phyloP scores from a whole-genome alignment of 176 grass and related monocot species.

The Bothriochloa decipiens region DNA sequence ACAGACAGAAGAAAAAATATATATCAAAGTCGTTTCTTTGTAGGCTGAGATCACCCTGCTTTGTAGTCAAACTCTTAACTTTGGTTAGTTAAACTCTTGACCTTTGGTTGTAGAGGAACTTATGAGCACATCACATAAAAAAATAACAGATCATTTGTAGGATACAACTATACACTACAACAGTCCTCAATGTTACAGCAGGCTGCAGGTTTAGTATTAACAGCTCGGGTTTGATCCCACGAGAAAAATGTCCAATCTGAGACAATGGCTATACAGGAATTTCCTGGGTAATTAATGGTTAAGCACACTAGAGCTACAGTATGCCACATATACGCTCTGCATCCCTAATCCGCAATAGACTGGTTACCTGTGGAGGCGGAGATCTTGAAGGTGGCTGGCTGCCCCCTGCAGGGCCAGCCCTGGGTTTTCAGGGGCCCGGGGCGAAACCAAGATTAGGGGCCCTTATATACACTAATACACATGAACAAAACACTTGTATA shows the following conservation, averaged over 20 bases:
- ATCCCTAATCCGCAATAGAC: not conserved
- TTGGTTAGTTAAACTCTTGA: too few relatives aligned
- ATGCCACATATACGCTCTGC: not conserved
- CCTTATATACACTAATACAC: too few relatives aligned
- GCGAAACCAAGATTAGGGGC: too few relatives aligned
- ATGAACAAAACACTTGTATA: too few relatives aligned
- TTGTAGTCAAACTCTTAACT: not conserved
- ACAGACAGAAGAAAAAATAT: not conserved
- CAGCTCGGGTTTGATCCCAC: not conserved
- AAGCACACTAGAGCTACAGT: not conserved
- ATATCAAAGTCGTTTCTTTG: not conserved
- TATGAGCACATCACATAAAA: not conserved
- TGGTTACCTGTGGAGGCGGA: slow-evolving; percentile 72
- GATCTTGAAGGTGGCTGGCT: slow-evolving; percentile 72
- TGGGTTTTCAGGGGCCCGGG: too few relatives aligned
- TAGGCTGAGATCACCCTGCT: not conserved
- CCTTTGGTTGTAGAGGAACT: not conserved
- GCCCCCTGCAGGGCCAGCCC: too few relatives aligned
- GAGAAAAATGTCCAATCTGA: not conserved
- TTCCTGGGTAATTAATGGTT: not conserved
- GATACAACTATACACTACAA: not conserved
- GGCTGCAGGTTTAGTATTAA: not conserved
- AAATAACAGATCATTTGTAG: not conserved
- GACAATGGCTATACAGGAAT: not conserved
- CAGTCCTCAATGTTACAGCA: not conserved